These are phyloP conservation scores for Massariosphaeria phaeospora DNA, from an alignment of 495 filamentous ascomycete species.

Conservation along the genomic window DNA sequence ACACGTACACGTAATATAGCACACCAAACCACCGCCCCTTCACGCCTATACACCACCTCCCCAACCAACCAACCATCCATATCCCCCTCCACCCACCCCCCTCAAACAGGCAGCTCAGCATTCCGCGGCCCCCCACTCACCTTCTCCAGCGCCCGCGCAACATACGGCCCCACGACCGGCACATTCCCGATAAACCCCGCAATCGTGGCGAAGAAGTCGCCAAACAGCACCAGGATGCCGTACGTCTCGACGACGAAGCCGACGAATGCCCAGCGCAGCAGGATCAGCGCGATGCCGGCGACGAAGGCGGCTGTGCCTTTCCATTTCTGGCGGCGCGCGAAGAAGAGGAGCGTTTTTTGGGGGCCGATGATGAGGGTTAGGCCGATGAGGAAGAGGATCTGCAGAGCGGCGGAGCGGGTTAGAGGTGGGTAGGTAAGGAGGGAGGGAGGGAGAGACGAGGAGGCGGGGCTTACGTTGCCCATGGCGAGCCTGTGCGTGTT, in stretches of 20 bases:
- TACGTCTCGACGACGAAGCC: constrained; percentile 90
- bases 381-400: constrained; percentile 97
- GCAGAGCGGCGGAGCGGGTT: neutral
- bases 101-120: constrained; percentile 69
- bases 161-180: constrained; percentile 79
- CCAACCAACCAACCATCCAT: neutral
- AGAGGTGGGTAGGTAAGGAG: neutral
- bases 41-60: neutral
- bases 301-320: constrained; percentile 89
- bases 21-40: too few species aligned
- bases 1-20: too few species aligned
- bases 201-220: constrained; percentile 92
- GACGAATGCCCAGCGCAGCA: constrained; percentile 79
- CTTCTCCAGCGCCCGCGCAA: constrained; percentile 62
- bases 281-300: constrained; percentile 75
- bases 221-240: constrained; percentile 88
- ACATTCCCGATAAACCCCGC: constrained; percentile 78
- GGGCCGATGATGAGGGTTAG: constrained; percentile 93
- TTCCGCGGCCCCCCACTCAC: constrained; percentile 62
- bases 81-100: neutral
- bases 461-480: constrained; percentile 62
- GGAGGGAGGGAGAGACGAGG: neutral
- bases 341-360: constrained; percentile 84
- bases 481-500: constrained; percentile 62
- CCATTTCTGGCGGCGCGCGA: constrained; percentile 84